Evolutionary conservation across 495 filamentous ascomycete genomes (phyloP).

Genomic region (Parachaetomium inaequale): DNA sequence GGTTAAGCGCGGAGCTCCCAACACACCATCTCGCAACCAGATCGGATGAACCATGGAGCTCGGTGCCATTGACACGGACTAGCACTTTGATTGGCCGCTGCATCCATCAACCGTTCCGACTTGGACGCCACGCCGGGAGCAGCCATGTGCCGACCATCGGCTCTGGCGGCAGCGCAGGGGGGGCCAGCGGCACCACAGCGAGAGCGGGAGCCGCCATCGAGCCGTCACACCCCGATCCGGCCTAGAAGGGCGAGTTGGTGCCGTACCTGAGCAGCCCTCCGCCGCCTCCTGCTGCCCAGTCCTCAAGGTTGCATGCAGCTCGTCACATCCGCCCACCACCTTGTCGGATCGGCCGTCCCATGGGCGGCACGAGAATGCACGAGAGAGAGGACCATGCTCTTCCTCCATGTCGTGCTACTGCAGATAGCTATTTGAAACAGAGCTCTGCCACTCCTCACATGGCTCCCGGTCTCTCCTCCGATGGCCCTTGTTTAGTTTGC

Average conservation of each 20-base stretch:
- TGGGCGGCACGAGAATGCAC: slow-evolving; percentile 10
- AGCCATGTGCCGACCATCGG: slow-evolving; percentile 10
- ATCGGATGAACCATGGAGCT: neutral
- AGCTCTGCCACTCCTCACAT: neutral
- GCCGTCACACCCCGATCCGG: slow-evolving; percentile 27
- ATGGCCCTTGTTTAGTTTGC: neutral
- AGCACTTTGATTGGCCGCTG: neutral
- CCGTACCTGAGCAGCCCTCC: slow-evolving; percentile 10
- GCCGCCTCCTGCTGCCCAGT: slow-evolving; percentile 8
- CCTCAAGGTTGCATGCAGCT: slow-evolving; percentile 2
- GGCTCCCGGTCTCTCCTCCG: neutral
- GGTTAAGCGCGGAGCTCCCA: neutral
- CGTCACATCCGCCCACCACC: slow-evolving; percentile 13
- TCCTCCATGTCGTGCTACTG: neutral
- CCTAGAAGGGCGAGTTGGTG: slow-evolving; percentile 4
- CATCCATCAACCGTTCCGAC: neutral
- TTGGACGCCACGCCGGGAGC: neutral
- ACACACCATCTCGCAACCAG: neutral
- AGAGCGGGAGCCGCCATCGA: slow-evolving; percentile 11
- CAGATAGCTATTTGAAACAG: neutral
- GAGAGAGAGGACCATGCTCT: neutral
- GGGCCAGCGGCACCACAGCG: slow-evolving; percentile 20
- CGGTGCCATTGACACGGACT: neutral
- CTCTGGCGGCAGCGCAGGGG: neutral
- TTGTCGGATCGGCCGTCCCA: neutral